Evolutionary conservation across 1,284 basidiomycete species (phyloP).

Genomic region (Gomphus bonarii): DNA sequence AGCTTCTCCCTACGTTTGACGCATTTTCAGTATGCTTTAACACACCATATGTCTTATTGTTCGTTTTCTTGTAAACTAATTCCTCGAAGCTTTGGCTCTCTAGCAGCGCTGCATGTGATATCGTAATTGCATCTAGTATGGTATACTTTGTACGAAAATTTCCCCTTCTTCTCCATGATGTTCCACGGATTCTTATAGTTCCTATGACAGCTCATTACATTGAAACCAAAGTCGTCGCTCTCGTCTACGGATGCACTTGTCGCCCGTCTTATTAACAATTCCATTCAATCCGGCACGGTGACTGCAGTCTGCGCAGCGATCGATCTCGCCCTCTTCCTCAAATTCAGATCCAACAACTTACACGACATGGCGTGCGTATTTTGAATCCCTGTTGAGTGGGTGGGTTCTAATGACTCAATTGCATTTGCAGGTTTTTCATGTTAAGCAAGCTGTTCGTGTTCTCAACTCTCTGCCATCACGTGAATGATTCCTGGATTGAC

Average conservation of each 20-base stretch:
- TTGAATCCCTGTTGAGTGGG: neutral
- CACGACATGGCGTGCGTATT: slow-evolving; percentile 2
- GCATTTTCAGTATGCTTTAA: neutral
- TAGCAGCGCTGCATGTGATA: neutral
- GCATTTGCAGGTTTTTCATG: neutral
- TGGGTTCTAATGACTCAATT: neutral
- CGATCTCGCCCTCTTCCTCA: slow-evolving; percentile 3
- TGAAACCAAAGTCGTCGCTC: neutral
- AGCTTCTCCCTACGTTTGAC: neutral
- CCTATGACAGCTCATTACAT: neutral
- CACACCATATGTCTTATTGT: neutral
- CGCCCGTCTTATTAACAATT: neutral
- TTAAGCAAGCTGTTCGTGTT: slow-evolving; percentile 4
- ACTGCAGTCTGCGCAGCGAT: slow-evolving; percentile 3
- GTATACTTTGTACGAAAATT: neutral
- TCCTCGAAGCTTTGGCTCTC: slow-evolving; percentile 1
- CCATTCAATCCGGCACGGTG: slow-evolving; percentile 3
- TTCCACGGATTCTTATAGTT: neutral
- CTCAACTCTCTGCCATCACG: neutral
- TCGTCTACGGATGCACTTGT: neutral
- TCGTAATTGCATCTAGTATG: slow-evolving; percentile 2
- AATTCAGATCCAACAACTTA: slow-evolving; percentile 3
- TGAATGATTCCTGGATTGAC: neutral
- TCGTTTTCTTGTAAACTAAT: neutral
- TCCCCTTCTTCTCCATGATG: neutral